A percentile compares a stretch with the other conserved stretches of the same genome.
Conservation (phyloP, 257 asterid genomes). For the Salvia miltiorrhiza region DNA sequence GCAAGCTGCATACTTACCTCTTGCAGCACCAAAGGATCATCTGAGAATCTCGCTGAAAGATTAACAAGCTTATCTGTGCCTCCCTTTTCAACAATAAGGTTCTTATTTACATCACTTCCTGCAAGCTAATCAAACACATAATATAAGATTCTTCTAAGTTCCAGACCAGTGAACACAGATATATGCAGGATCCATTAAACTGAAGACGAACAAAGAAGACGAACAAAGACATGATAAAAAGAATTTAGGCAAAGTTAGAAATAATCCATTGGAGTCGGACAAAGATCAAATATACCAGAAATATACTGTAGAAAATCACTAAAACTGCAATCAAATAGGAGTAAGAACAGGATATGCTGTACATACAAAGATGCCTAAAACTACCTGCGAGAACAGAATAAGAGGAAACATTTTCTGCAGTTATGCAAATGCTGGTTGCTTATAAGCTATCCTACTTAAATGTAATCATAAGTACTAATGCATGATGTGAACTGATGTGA, state of each 20-base stretch:
- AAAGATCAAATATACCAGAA: background rate
- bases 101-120: slow-evolving; percentile 89
- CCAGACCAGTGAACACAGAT: background rate
- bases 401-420: slow-evolving; percentile 5
- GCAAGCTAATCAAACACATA: slow-evolving; percentile 59
- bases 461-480: background rate
- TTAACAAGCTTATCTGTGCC: slow-evolving; percentile 73
- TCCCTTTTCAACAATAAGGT: slow-evolving; percentile 67
- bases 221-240: background rate
- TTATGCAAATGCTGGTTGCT: background rate
- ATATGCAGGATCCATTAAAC: background rate
- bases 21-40: slow-evolving; percentile 72
- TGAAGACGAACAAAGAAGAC: background rate
- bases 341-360: background rate
- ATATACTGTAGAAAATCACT: background rate
- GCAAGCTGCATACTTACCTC: slow-evolving; percentile 50
- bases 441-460: background rate
- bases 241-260: background rate
- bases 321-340: background rate
- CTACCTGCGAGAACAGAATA: background rate
- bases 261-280: background rate
- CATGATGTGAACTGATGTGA: background rate
- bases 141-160: slow-evolving; percentile 17
- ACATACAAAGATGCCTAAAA: background rate
- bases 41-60: slow-evolving; percentile 69